Conservation (phyloP, 768 basidiomycete species). For the Termitomyces sp. region DNA sequence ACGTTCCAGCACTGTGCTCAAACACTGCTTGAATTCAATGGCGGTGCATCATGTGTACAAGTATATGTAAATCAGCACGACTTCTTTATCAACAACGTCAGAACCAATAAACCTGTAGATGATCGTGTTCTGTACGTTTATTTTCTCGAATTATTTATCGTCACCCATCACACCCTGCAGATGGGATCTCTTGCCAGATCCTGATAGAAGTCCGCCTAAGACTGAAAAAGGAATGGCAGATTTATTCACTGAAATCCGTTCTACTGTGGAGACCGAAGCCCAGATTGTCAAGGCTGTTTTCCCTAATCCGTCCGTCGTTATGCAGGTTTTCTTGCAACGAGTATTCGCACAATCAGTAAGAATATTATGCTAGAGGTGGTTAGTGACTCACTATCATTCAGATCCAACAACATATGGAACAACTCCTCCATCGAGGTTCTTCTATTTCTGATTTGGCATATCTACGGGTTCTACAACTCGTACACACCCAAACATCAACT, state of each 20-base stretch:
- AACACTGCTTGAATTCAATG: slow-evolving; percentile 95
- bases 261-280: slow-evolving; percentile 90
- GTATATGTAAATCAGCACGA: slow-evolving; percentile 99
- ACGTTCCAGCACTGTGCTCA: slow-evolving; percentile 87
- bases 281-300: slow-evolving; percentile 99
- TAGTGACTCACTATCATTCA: slow-evolving; percentile 23
- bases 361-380: neutral
- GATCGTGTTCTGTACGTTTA: slow-evolving; percentile 52
- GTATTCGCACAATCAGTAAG: slow-evolving; percentile 96
- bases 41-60: slow-evolving; percentile 93
- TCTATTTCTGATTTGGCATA: slow-evolving; percentile 85
- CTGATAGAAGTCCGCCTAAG: slow-evolving; percentile 71
- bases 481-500: slow-evolving; percentile 70
- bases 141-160: neutral
- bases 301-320: slow-evolving; percentile 91
- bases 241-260: slow-evolving; percentile 81
- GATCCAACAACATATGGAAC: slow-evolving; percentile 97
- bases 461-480: slow-evolving; percentile 84
- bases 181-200: slow-evolving; percentile 79
- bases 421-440: slow-evolving; percentile 70
- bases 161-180: slow-evolving; percentile 32
- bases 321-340: slow-evolving; percentile 96
- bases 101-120: slow-evolving; percentile 50
- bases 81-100: slow-evolving; percentile 95
- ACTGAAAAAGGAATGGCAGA: slow-evolving; percentile 74